A percentile compares a stretch with the other conserved stretches of the same genome.
Evolutionary conservation across 768 basidiomycete genomes (phyloP).

Genomic region (Rickenella mellea): DNA sequence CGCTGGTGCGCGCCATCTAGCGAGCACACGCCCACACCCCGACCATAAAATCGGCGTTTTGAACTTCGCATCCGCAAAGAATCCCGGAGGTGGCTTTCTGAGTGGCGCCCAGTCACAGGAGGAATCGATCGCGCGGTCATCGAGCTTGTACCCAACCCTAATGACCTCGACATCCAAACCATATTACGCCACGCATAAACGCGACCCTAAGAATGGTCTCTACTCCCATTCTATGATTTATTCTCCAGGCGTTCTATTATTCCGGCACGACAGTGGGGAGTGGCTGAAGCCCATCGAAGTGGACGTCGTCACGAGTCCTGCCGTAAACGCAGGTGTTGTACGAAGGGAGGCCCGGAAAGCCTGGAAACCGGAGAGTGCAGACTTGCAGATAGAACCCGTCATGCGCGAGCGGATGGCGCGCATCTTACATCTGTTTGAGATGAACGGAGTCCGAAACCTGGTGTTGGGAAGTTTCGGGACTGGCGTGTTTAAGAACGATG

Average conservation of each 20-base stretch:
- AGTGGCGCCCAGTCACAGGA: conserved; percentile 71
- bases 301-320: conserved; percentile 63
- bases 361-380: conserved; percentile 18
- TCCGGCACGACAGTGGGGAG: conserved; percentile 53
- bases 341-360: conserved; percentile 14
- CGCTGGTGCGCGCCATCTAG: conserved; percentile 41
- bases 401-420: conserved; percentile 71
- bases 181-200: conserved; percentile 54
- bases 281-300: conserved; percentile 48
- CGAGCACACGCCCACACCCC: conserved; percentile 7
- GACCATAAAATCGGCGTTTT: conserved; percentile 46
- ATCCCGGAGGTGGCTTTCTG: conserved; percentile 70
- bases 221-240: conserved; percentile 78
- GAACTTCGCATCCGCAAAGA: conserved; percentile 70
- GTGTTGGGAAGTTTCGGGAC: conserved; percentile 74
- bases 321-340: conserved; percentile 60
- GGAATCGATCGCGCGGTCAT: conserved; percentile 70
- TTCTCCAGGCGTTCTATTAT: conserved; percentile 51
- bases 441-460: conserved; percentile 44
- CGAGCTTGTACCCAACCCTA: conserved; percentile 59
- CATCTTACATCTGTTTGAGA: conserved; percentile 56
- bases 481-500: conserved; percentile 63
- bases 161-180: conserved; percentile 40
- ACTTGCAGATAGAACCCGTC: conserved; percentile 37
- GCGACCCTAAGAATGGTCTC: conserved; percentile 37